A percentile compares a stretch with the other conserved stretches of the same genome.
phyloP scores from a whole-genome alignment of 441 rosid genomes.

The Kokia cookei region DNA sequence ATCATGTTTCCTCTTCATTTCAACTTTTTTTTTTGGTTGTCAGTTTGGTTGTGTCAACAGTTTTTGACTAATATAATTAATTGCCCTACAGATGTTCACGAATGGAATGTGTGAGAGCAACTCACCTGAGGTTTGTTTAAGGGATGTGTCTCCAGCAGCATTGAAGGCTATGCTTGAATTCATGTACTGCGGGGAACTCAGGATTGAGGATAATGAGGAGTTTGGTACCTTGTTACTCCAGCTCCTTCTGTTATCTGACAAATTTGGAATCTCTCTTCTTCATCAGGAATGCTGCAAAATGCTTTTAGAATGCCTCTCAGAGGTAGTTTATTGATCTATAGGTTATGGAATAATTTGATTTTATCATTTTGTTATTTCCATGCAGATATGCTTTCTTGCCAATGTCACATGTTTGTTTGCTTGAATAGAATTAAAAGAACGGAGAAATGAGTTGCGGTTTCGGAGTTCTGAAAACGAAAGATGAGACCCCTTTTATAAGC shows the following conservation, averaged over 20 bases:
- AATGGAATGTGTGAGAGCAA: constrained; percentile 95
- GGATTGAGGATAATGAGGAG: constrained; percentile 46
- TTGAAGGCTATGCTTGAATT: constrained; percentile 73
- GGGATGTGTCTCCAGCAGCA: constrained; percentile 69
- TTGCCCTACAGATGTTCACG: constrained; percentile 84
- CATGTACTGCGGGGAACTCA: constrained; percentile 83
- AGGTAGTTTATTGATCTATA: constrained; percentile 53
- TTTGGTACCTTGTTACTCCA: constrained; percentile 74
- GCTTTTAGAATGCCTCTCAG: constrained; percentile 82
- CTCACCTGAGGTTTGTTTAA: constrained; percentile 54
- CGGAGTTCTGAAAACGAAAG: constrained; percentile 70
- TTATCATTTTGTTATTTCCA: constrained; percentile 4
- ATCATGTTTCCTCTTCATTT: background rate
- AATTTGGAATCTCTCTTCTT: constrained; percentile 73
- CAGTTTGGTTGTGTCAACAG: background rate
- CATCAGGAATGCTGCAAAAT: constrained; percentile 97
- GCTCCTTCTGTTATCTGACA: constrained; percentile 88
- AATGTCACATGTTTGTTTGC: constrained; percentile 39
- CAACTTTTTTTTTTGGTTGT: constrained; percentile 3
- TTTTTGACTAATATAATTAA: constrained; percentile 9
- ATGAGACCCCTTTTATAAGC: constrained; percentile 48
- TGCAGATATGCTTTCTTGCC: constrained; percentile 18
- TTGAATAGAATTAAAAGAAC: constrained; percentile 50
- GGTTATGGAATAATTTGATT: constrained; percentile 7
- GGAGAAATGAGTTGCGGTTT: constrained; percentile 60